Percentiles rank a stretch among this genome's conserved stretches.
These are phyloP conservation scores for Zarea fungicola DNA, from an alignment of 2,329 filamentous ascomycete species.

Conservation along the genomic window DNA sequence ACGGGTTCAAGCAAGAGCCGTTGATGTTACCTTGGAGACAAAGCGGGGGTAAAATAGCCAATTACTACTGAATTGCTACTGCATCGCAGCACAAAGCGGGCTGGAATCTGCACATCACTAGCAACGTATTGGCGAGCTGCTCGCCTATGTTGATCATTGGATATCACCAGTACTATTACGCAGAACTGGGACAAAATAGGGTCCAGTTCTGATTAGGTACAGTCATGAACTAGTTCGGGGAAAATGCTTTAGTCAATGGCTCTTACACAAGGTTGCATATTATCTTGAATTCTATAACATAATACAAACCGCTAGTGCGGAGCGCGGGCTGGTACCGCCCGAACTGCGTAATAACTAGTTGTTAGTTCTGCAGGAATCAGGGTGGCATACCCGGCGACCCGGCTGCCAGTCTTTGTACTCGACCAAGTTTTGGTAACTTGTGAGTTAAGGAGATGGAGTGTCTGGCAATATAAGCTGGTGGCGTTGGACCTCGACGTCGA, in stretches of 20 bases:
- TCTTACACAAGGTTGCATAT: not conserved
- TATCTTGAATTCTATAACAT: constrained; percentile 5
- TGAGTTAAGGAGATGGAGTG: no score
- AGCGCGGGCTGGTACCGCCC: not conserved
- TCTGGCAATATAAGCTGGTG: no score
- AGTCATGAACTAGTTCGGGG: not conserved
- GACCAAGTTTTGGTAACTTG: no score
- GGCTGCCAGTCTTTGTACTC: not conserved
- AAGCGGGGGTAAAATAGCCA: not conserved
- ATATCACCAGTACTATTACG: no score
- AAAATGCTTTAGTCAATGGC: not conserved
- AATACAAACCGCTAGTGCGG: constrained; percentile 5
- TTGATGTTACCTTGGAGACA: constrained; percentile 11
- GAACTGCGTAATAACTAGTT: not conserved
- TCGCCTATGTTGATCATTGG: no score
- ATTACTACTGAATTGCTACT: no score
- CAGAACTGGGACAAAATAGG: not conserved
- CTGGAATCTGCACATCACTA: no score
- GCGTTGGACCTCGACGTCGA: no score
- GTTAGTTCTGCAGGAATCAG: not conserved
- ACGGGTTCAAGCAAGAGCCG: not conserved
- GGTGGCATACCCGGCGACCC: not conserved
- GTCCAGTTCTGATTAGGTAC: not conserved
- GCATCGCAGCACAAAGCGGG: no score
- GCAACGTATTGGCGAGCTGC: no score